These are phyloP conservation scores for Nepenthes alata DNA, from an alignment of 179 eudicot genomes.

Conservation along the genomic window DNA sequence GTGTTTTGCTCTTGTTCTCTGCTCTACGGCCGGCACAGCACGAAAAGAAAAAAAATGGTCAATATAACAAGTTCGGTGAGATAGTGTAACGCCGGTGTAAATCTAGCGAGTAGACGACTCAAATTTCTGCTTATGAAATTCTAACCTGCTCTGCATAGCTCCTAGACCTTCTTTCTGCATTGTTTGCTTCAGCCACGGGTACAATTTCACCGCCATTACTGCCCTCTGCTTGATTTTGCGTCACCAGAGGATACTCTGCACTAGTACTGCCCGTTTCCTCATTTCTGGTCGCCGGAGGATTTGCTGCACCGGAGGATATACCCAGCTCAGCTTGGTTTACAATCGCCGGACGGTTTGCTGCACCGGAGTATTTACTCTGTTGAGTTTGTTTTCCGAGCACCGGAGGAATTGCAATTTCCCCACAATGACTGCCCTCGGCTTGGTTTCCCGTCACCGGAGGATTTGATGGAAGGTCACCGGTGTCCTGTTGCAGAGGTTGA, in stretches of 20 bases:
- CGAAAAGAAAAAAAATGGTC: not conserved
- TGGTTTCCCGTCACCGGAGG: too few relatives aligned
- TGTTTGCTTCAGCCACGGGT: constrained; percentile 9
- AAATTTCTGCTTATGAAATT: too few relatives aligned
- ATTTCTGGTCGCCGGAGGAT: not conserved
- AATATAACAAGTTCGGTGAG: not conserved
- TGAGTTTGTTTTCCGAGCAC: too few relatives aligned
- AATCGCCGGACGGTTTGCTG: not conserved
- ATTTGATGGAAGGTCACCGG: too few relatives aligned
- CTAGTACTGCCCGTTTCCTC: not conserved
- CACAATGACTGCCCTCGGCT: too few relatives aligned
- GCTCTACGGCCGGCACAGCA: not conserved
- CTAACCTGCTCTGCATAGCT: constrained; percentile 23
- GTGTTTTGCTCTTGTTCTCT: not conserved
- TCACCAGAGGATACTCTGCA: constrained; percentile 9
- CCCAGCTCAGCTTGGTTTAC: not conserved
- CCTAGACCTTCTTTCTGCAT: not conserved
- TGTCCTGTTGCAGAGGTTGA: too few relatives aligned
- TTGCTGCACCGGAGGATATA: constrained; percentile 5
- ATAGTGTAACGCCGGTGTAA: not conserved
- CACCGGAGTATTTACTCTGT: too few relatives aligned
- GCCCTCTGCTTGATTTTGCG: constrained; percentile 4
- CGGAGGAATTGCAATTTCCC: too few relatives aligned
- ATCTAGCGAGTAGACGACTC: too few relatives aligned
- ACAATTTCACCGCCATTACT: constrained; percentile 2